Evolutionary conservation across 805 yeast genomes (phyloP).

Genomic region (Barnettozyma wickerhamii): DNA sequence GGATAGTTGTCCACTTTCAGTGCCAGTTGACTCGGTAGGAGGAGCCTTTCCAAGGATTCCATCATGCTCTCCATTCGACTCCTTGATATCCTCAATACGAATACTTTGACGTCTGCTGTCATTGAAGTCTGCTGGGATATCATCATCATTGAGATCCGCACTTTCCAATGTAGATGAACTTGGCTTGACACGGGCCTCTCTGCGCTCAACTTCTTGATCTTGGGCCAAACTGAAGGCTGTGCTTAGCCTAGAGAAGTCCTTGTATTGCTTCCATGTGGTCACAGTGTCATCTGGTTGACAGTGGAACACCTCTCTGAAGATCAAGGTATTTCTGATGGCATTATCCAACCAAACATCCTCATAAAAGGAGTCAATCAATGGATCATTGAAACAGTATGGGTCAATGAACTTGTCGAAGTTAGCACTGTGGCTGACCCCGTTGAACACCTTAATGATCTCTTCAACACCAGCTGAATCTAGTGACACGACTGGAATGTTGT

Average conservation of each 20-base stretch:
- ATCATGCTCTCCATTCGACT: conserved; percentile 2
- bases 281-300: conserved; percentile 94
- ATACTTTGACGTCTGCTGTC: conserved; percentile 9
- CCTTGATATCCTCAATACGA: conserved; percentile 10
- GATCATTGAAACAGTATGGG: conserved; percentile 88
- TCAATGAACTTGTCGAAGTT: conserved; percentile 53
- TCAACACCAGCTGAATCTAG: conserved; percentile 40
- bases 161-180: conserved; percentile 1
- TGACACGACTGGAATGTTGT: conserved; percentile 36
- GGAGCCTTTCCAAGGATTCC: conserved; percentile 14
- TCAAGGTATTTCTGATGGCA: conserved; percentile 77
- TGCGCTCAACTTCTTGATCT: conserved; percentile 23
- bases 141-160: not conserved
- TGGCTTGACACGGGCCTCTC: conserved; percentile 8
- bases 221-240: conserved; percentile 46
- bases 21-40: conserved; percentile 4
- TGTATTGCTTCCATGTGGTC: conserved; percentile 86
- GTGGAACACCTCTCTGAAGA: conserved; percentile 83
- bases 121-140: not conserved
- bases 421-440: conserved; percentile 29
- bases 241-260: conserved; percentile 55
- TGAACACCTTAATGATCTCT: conserved; percentile 35
- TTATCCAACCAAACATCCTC: conserved; percentile 82
- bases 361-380: conserved; percentile 73
- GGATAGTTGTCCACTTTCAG: not conserved